These are phyloP conservation scores for Rhododendron simsii DNA, from an alignment of 148 eudicot species.

Conservation along the genomic window DNA sequence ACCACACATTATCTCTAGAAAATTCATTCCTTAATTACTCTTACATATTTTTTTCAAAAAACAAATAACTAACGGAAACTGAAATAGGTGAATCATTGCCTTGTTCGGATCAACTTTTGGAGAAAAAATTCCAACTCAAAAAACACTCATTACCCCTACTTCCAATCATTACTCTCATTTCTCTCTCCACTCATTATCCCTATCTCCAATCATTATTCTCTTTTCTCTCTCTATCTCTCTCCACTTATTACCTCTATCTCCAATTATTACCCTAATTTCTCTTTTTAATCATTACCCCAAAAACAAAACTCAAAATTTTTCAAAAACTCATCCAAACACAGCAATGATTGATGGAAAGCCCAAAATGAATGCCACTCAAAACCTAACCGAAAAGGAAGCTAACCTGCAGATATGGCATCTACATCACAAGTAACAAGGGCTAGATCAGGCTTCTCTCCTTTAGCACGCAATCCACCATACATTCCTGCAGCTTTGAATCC, in stretches of 20 bases:
- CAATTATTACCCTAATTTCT: too few species aligned
- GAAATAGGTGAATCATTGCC: neutral
- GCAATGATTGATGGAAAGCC: neutral
- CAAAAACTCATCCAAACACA: too few species aligned
- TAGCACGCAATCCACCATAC: conserved; percentile 87
- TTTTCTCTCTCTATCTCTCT: too few species aligned
- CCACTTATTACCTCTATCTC: too few species aligned
- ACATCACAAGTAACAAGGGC: conserved; percentile 91
- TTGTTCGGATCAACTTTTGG: too few species aligned
- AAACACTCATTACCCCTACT: too few species aligned
- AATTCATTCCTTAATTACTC: neutral
- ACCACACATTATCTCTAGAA: neutral
- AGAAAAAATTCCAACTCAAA: too few species aligned
- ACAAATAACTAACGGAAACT: neutral
- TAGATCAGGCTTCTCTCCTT: conserved; percentile 93
- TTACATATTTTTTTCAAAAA: neutral
- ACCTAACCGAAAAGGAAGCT: neutral
- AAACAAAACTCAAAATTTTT: too few species aligned
- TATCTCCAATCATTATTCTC: too few species aligned
- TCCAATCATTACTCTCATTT: too few species aligned
- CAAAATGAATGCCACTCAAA: neutral
- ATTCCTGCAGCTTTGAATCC: conserved; percentile 97
- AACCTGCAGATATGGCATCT: conserved; percentile 91
- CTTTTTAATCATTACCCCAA: too few species aligned
- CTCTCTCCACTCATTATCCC: too few species aligned